Evolutionary conservation across 805 yeast genomes (phyloP).

Genomic region (Debaryomyces hansenii): DNA sequence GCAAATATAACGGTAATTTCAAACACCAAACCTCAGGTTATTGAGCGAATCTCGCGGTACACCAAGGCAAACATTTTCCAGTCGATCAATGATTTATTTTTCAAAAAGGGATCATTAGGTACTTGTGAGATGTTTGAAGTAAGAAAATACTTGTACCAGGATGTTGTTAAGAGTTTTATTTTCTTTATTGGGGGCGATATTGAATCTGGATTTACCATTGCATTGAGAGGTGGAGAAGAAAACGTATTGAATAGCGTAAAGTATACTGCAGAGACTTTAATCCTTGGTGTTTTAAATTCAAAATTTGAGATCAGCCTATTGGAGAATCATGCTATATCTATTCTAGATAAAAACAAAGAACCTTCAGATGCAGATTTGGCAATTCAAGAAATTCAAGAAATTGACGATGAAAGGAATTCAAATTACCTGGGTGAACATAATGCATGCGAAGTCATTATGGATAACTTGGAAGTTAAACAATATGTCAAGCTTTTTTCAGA

Average conservation of each 20-base stretch:
- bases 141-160: slow-evolving; percentile 57
- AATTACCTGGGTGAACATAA: slow-evolving; percentile 12
- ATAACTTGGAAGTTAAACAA: slow-evolving; percentile 31
- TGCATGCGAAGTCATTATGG: slow-evolving; percentile 21
- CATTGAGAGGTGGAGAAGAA: slow-evolving; percentile 76
- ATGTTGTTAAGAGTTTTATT: slow-evolving; percentile 67
- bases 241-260: slow-evolving; percentile 66
- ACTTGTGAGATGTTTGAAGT: slow-evolving; percentile 72
- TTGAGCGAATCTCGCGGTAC: slow-evolving; percentile 73
- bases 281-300: slow-evolving; percentile 74
- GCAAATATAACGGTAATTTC: slow-evolving; percentile 81
- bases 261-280: slow-evolving; percentile 75
- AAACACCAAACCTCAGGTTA: slow-evolving; percentile 77
- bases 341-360: slow-evolving; percentile 7
- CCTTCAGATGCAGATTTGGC: neutral
- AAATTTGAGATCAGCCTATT: slow-evolving; percentile 60
- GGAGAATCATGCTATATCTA: slow-evolving; percentile 18
- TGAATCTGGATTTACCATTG: slow-evolving; percentile 78
- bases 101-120: slow-evolving; percentile 62
- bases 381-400: neutral
- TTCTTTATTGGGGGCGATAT: slow-evolving; percentile 75
- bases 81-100: slow-evolving; percentile 81
- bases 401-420: slow-evolving; percentile 1
- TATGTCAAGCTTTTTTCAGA: slow-evolving; percentile 40
- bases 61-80: slow-evolving; percentile 83